These are phyloP conservation scores for Babjeviella inositovora DNA, from an alignment of 805 yeast genomes.

Conservation along the genomic window DNA sequence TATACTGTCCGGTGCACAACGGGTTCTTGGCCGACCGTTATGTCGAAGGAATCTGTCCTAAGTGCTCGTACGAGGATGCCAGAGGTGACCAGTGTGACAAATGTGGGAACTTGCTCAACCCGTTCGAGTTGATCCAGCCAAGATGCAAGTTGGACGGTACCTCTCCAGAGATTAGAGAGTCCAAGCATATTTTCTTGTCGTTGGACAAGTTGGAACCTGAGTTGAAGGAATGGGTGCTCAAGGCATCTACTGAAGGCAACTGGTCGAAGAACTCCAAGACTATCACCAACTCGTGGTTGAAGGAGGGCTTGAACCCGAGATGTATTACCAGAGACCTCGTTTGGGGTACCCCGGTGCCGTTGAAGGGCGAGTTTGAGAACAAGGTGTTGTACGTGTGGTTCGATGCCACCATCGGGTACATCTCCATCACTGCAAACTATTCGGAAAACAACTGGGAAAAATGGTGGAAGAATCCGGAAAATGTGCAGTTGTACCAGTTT, in stretches of 20 bases:
- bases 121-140: conserved; percentile 87
- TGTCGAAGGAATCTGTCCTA: conserved; percentile 96
- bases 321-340: conserved; percentile 93
- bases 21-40: conserved; percentile 92
- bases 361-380: conserved; percentile 66
- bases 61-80: conserved; percentile 90
- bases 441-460: conserved; percentile 56
- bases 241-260: conserved; percentile 52
- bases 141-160: conserved; percentile 87
- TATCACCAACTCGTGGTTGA: conserved; percentile 87
- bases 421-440: conserved; percentile 91
- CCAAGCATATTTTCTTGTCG: conserved; percentile 75
- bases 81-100: conserved; percentile 99
- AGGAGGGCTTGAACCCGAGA: conserved; percentile 84
- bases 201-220: conserved; percentile 74
- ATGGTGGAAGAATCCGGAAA: conserved; percentile 94
- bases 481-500: conserved; percentile 83
- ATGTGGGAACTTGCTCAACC: conserved; percentile 82
- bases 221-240: conserved; percentile 54
- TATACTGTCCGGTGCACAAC: conserved; percentile 81
- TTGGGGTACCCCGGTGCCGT: conserved; percentile 99
- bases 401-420: conserved; percentile 95
- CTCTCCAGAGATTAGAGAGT: conserved; percentile 63
- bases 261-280: conserved; percentile 90
- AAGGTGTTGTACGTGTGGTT: conserved; percentile 98